Evolutionary conservation across 2,329 filamentous ascomycete species (phyloP).

Genomic region (Lithohypha guttulata): DNA sequence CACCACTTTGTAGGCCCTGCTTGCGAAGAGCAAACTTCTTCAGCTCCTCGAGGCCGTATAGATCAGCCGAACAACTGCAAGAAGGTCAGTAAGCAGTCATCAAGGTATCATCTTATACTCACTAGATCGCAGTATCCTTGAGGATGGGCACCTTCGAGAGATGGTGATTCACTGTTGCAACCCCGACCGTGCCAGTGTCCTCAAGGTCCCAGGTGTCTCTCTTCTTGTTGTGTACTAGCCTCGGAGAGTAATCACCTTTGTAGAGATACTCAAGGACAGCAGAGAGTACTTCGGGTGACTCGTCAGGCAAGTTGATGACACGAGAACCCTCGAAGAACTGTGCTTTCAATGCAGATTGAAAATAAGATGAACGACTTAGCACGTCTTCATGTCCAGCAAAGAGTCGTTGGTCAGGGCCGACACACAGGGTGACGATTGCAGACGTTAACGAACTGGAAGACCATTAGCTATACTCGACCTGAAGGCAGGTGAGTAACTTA

Average conservation of each 20-base stretch:
- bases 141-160: conserved; percentile 57
- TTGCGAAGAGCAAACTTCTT: conserved; percentile 78
- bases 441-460: conserved; percentile 46
- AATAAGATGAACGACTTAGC: conserved; percentile 67
- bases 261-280: conserved; percentile 84
- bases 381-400: conserved; percentile 89
- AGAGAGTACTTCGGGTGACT: conserved; percentile 84
- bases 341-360: conserved; percentile 52
- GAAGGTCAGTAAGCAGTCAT: conserved; percentile 19
- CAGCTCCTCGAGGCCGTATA: conserved; percentile 71
- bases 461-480: conserved; percentile 6
- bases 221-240: conserved; percentile 70
- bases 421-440: conserved; percentile 66
- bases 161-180: conserved; percentile 57
- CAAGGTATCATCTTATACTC: too few species aligned
- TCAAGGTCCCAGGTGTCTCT: conserved; percentile 76
- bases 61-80: conserved; percentile 62
- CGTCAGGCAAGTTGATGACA: conserved; percentile 68
- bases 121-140: conserved; percentile 83
- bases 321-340: conserved; percentile 56
- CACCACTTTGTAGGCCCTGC: conserved; percentile 76
- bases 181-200: conserved; percentile 38
- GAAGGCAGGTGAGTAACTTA: conserved; percentile 6
- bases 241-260: conserved; percentile 87
- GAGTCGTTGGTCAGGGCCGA: conserved; percentile 72